Percentiles rank a stretch among this genome's conserved stretches.
Evolutionary conservation across 352 stramenopile genomes (phyloP).

Genomic region (Phytophthora constricta): DNA sequence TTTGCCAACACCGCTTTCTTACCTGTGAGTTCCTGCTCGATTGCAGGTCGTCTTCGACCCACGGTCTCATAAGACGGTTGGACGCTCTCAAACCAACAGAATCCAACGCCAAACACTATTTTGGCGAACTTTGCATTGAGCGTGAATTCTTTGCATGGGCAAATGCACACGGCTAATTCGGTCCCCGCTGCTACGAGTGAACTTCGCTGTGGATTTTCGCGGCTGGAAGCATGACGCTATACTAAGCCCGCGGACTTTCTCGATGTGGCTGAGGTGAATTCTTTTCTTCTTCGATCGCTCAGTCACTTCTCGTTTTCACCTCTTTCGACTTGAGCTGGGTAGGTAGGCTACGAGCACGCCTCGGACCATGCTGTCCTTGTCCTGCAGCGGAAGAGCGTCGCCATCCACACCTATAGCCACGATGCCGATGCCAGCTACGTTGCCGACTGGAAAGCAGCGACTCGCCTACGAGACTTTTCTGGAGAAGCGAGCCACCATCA

Average conservation of each 20-base stretch:
- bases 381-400: constrained; percentile 22
- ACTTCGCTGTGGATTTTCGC: constrained; percentile 2
- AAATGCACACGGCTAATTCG: constrained; percentile 29
- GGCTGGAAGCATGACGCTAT: constrained; percentile 10
- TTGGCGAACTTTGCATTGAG: too few relatives aligned
- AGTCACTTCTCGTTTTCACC: constrained; percentile 26
- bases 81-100: background rate
- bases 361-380: constrained; percentile 32
- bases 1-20: too few relatives aligned
- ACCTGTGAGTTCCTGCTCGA: too few relatives aligned
- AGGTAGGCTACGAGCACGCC: background rate
- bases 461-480: constrained; percentile 45
- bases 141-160: too few relatives aligned
- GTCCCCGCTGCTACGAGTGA: constrained; percentile 2
- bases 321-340: constrained; percentile 3
- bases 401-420: constrained; percentile 28
- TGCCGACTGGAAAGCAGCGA: constrained; percentile 11
- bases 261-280: background rate
- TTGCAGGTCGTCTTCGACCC: too few relatives aligned
- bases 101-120: background rate
- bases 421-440: constrained; percentile 9
- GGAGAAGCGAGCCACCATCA: constrained; percentile 26
- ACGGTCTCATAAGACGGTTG: too few relatives aligned
- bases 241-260: constrained; percentile 25
- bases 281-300: background rate